Base-by-base conservation (phyloP, 176 grass and related monocot species). In the Cenchrus fungigraminus region DNA sequence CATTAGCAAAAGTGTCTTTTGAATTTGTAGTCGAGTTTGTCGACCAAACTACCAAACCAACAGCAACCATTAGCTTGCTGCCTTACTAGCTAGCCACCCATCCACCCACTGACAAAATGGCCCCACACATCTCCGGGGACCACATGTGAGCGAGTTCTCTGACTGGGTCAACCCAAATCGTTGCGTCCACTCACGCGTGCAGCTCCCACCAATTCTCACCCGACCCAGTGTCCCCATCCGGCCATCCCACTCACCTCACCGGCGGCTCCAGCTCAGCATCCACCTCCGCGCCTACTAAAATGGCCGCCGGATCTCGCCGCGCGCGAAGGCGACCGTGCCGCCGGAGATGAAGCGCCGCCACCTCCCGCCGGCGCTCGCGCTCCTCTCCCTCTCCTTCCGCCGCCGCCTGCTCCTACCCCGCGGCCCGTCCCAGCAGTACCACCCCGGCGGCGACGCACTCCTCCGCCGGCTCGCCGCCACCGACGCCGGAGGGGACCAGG, bases 331-430 rank as follows among this genome's bases (percentile, higher is more conserved):
- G 15, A 6, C 9, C 53, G 16, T 45, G 28, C 62, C 43, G 79
- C 4, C 54, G 55, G 54, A 71, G 57, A 88, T 84, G 81, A 88
- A 79, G 74, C 81, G 34, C 37, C 57, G 67, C 66, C 68, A 59
- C 20, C 68, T 89, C 40, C 82, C 60, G 1, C 60, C 75, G 5
- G 19, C 51, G 22, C 51, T 90, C 14, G 44, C 45, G 12, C 29
- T 90, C 15, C n/a, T 83, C 59, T 80, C 80, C n/a, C 45, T 87
- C 43, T 87, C 52, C 31, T 60, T 74, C 68, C 69, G 80, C 74
- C 80, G 74, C 80, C 45, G 25, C 68, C 20, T 67, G 1, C 3
- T 78, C 6, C 4, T 62, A 16, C 64, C 13, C 2, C 42, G 9
- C 0, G 20, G 5, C 25, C 52, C 59, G 46, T 73, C 71, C n/a